Percentiles rank a stretch among this genome's conserved stretches.
Conservation (phyloP, 306 rosid species). For the Spatholobus suberectus region DNA sequence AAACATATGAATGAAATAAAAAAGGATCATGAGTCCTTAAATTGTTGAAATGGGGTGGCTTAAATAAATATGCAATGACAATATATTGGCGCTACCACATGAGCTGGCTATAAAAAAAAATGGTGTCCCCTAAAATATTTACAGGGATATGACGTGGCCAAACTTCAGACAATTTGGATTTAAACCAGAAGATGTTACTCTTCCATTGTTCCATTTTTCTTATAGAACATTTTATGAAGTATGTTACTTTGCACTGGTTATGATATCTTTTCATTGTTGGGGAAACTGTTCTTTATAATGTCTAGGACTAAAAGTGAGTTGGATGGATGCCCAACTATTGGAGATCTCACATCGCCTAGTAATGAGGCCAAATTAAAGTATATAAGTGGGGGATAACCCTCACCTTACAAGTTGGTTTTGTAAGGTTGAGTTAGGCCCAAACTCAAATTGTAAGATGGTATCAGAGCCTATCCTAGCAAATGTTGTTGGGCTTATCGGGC, state of each 20-base stretch:
- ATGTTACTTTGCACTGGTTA: constrained; percentile 14
- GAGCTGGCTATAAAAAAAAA: neutral
- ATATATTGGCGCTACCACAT: neutral
- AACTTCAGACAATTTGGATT: neutral
- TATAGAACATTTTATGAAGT: constrained; percentile 9
- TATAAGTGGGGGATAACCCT: no score
- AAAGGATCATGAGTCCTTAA: neutral
- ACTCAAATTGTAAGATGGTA: no score
- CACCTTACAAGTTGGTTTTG: no score
- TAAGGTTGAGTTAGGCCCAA: no score
- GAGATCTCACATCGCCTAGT: no score
- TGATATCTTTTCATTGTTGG: constrained; percentile 6
- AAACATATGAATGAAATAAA: neutral
- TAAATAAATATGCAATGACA: neutral
- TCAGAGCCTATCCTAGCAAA: no score
- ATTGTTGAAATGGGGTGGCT: neutral
- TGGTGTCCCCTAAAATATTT: constrained; percentile 12
- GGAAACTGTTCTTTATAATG: neutral
- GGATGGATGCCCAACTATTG: neutral
- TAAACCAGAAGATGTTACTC: constrained; percentile 9
- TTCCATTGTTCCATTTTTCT: constrained; percentile 23
- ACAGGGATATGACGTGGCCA: neutral
- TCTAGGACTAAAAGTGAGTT: neutral
- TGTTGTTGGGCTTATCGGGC: no score
- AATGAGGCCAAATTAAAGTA: no score